Evolutionary conservation across 768 basidiomycete genomes (phyloP).

Genomic region (Gloeopeniophorella convolvens): DNA sequence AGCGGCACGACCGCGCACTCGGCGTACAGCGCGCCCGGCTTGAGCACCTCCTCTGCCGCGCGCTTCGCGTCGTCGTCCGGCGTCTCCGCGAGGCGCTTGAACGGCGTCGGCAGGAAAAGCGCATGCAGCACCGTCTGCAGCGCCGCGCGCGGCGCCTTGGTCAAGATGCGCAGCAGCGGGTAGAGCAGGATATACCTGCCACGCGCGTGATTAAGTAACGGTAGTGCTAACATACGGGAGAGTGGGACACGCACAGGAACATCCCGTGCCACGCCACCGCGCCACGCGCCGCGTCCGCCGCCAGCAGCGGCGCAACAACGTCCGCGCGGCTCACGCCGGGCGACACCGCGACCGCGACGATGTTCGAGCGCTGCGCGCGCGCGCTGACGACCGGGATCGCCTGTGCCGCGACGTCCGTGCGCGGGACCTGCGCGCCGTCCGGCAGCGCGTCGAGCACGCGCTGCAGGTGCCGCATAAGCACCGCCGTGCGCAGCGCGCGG

Average conservation of each 20-base stretch:
- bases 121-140: constrained; percentile 78
- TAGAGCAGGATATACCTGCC: constrained; percentile 59
- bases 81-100: constrained; percentile 44
- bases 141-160: constrained; percentile 57
- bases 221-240: background rate
- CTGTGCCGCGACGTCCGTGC: constrained; percentile 26
- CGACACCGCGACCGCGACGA: constrained; percentile 65
- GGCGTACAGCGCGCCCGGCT: constrained; percentile 70
- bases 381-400: constrained; percentile 34
- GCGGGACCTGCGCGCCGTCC: constrained; percentile 46
- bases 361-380: constrained; percentile 57
- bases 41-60: constrained; percentile 52
- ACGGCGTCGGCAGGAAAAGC: constrained; percentile 75
- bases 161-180: constrained; percentile 60
- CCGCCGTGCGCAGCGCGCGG: constrained; percentile 52
- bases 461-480: constrained; percentile 76
- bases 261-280: constrained; percentile 39
- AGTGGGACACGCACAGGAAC: constrained; percentile 38
- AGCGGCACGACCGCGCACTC: constrained; percentile 60
- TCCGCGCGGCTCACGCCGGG: constrained; percentile 73
- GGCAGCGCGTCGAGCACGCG: constrained; percentile 79
- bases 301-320: constrained; percentile 52
- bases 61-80: constrained; percentile 13
- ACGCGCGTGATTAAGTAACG: background rate
- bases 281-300: constrained; percentile 35